phyloP scores from a whole-genome alignment of 805 yeast genomes.

The Wickerhamomyces mucosus region DNA sequence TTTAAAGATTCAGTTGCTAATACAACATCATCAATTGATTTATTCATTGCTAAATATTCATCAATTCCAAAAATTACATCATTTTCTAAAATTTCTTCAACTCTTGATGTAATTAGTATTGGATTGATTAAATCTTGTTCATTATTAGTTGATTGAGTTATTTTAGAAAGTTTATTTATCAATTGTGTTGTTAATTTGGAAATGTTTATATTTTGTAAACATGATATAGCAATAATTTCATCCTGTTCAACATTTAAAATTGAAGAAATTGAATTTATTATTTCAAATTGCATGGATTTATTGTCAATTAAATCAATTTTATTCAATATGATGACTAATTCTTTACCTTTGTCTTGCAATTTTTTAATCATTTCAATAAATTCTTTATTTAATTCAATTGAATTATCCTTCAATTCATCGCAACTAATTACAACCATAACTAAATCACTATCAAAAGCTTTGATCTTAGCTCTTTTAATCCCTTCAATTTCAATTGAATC shows the following conservation, averaged over 20 bases:
- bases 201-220: conserved; percentile 50
- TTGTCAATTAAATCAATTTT: conserved; percentile 42
- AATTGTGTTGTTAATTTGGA: conserved; percentile 26
- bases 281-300: conserved; percentile 7
- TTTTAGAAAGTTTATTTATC: conserved; percentile 29
- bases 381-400: conserved; percentile 25
- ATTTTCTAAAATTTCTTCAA: conserved; percentile 59
- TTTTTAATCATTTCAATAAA: conserved; percentile 29
- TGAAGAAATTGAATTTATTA: conserved; percentile 16
- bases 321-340: conserved; percentile 42
- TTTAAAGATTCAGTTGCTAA: conserved; percentile 70
- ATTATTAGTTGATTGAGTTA: conserved; percentile 42
- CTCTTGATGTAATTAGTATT: conserved; percentile 62
- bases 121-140: conserved; percentile 50
- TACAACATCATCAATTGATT: conserved; percentile 54
- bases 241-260: conserved; percentile 15
- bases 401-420: conserved; percentile 25
- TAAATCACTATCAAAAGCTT: conserved; percentile 54
- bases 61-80: conserved; percentile 72
- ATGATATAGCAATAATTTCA: conserved; percentile 42
- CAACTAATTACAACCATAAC: conserved; percentile 51
- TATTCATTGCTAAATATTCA: conserved; percentile 43
- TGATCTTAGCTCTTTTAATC: conserved; percentile 60
- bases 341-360: conserved; percentile 15
- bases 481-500: conserved; percentile 74